Evolutionary conservation across 2,329 filamentous ascomycete genomes (phyloP), one percentile per base, ranked within the genome.

Genomic region (Aspergillus latus): DNA sequence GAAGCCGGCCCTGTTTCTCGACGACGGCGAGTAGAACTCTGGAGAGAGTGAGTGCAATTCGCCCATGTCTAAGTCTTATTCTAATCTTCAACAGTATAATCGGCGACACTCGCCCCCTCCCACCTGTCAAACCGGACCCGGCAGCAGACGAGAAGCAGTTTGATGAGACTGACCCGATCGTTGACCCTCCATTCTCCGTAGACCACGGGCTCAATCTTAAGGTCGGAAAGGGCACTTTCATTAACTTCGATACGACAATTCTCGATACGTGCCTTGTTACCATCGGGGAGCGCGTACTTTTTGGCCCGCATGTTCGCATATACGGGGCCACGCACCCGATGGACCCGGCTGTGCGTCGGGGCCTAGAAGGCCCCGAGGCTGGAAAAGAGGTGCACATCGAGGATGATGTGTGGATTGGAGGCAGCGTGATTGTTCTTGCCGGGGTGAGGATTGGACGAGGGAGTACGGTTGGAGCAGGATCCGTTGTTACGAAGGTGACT

Each of bases 201-300:
- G 86, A 88, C 66, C 88, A 88, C 57, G 86, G 86, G 1, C 83
- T 82, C 67, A 89, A 88, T 63, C 81, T 88, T 60, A 78, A 74
- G 5, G 75, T 88, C 0, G 86, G 86, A 6, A 75, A 82, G 42
- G 63, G 61, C 5, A 62, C 59, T 4, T 67, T 66, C 30, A 50
- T 68, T 4, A 75, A 79, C 15, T 87, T 87, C 68, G 88, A 87
- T 63, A 52, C 48, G 21, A 52, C 50, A 3, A 34, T 84, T 29
- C 67, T 83, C 8, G 81, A 84, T 62, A 82, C 78, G 34, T 77
- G 75, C 3, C 66, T 82, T 0, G 77, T 84, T 3, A 80, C 74
- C 0, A 81, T 84, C 34, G 82, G 82, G 0, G 74, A 82, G 16
- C 66, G 79, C 1, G 77, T 79, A 6, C 77, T 83, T 69, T 74